Conservation (phyloP, 495 filamentous ascomycete genomes). For the Hyaloscypha bicolor region DNA sequence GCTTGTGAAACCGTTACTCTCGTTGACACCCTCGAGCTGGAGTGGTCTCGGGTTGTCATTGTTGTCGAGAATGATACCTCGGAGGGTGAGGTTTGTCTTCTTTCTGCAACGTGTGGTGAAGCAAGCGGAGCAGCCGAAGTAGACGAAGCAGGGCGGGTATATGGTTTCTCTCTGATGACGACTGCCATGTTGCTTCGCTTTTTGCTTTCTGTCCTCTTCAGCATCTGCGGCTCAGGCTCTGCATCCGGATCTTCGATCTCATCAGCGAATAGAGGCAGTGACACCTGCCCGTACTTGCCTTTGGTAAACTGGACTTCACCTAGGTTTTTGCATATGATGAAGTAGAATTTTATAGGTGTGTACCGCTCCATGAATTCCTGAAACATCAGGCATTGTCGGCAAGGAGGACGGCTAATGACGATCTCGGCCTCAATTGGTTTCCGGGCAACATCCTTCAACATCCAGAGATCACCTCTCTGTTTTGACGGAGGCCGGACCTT, state of each 20-base stretch:
- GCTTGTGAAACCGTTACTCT: no score
- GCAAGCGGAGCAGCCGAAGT: no score
- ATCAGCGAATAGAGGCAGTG: neutral
- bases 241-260: neutral
- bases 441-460: neutral
- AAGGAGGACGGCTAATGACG: neutral
- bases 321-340: neutral
- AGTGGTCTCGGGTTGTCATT: no score
- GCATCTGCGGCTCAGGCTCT: neutral
- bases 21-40: no score
- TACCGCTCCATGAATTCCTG: neutral
- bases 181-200: no score
- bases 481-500: neutral
- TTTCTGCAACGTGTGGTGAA: no score
- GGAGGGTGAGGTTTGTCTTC: no score
- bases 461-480: neutral
- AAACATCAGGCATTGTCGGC: neutral
- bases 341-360: neutral
- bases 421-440: neutral
- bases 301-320: neutral
- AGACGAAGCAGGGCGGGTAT: no score
- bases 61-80: no score
- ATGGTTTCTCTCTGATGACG: no score
- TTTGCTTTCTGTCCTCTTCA: no score
- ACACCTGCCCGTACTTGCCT: neutral